Base-by-base conservation (phyloP, 2,329 filamentous ascomycete species). In the Trichoderma oligosporum region DNA sequence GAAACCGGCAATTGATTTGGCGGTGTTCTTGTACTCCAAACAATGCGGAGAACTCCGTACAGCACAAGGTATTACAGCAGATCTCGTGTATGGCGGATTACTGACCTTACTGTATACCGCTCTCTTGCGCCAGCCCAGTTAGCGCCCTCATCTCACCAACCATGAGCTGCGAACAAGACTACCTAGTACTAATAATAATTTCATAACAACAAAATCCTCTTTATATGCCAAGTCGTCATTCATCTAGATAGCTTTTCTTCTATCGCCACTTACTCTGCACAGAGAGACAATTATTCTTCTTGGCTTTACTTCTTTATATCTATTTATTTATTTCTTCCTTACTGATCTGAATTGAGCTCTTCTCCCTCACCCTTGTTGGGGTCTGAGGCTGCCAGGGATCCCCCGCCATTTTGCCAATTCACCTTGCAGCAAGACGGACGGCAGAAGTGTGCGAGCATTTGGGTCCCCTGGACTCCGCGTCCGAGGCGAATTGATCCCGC, bases 381-480 rank as follows among this genome's bases (percentile, higher is more conserved):
- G 20, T 25, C 42, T 24, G 38, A 54, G 20, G 22, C 45, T 39
- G 39, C 20, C 49, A 53, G 48, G 56, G 51, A 56, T 55, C 38
- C 61, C 46, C 56, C 59, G 55, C 63, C 58, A 55, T 59, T n/a
- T n/a, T 62, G 63, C 63, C 63, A 65, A 57, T 60, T 65, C 63
- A 64, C 52, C 62, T 60, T 61, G 63, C 62, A 65, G 57, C 24
- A 42, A 42, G 31, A 45, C 39, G 31, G 41, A 55, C 44, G 31
- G 35, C 25, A 16, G 47, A 27, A 29, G 24, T 51, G 44, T 22
- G 38, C 33, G 38, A 59, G 35, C 33, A 18, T 27, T 49, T 44
- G 11, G 44, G 8, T 25, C 25, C 44, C 53, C 27, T 47, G 51
- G 35, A n/a, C 41, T 20, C 22, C 9, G 33, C 16, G 45, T 52